Conservation (phyloP, 202 grass and related monocot species). For the Digitaria exilis region DNA sequence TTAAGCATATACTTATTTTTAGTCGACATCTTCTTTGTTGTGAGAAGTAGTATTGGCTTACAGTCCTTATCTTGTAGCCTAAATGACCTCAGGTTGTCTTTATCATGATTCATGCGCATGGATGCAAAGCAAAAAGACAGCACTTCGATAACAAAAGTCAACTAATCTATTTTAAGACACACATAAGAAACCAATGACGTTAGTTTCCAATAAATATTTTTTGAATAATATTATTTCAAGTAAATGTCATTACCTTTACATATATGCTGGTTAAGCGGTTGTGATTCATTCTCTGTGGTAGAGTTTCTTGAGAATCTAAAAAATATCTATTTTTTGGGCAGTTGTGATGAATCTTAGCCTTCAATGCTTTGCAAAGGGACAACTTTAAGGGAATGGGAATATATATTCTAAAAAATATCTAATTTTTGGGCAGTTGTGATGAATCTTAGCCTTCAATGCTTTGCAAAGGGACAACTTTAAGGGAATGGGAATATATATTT, state of each 20-base stretch:
- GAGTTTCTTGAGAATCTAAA: conserved; percentile 1
- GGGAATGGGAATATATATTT: too few relatives aligned
- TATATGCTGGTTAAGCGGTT: background rate
- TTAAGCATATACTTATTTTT: conserved; percentile 50
- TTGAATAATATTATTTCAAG: background rate
- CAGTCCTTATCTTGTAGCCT: conserved; percentile 24
- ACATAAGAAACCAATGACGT: background rate
- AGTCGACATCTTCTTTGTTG: conserved; percentile 28
- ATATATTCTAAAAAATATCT: too few relatives aligned
- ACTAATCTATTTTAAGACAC: conserved; percentile 42
- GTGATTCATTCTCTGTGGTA: background rate
- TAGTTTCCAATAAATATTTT: background rate
- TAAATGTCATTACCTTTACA: conserved; percentile 1
- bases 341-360: background rate
- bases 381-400: background rate
- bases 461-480: too few relatives aligned
- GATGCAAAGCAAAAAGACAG: conserved; percentile 27
- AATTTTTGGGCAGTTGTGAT: too few relatives aligned
- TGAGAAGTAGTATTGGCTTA: conserved; percentile 34
- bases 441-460: too few relatives aligned
- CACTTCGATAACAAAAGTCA: conserved; percentile 47
- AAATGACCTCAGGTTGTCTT: conserved; percentile 44
- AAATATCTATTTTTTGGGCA: background rate
- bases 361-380: background rate
- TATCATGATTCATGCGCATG: conserved; percentile 22